Conservation (phyloP, 164 flowering plant genomes). For the Protea cynaroides region DNA sequence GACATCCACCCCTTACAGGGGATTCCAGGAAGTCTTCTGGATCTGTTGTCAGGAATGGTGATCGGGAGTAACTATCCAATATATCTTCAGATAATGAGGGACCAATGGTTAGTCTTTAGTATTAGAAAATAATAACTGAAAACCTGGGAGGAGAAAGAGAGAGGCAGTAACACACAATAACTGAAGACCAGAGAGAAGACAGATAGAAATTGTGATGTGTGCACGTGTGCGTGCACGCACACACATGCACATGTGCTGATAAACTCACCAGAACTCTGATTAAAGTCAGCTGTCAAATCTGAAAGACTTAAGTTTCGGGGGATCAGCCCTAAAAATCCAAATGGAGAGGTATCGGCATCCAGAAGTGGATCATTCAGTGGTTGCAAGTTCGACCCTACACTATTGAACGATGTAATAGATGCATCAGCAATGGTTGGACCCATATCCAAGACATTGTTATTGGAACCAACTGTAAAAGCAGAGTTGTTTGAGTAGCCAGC, state of each 20-base stretch:
- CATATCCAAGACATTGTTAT: constrained; percentile 45
- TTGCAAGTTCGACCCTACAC: constrained; percentile 47
- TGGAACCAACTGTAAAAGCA: constrained; percentile 41
- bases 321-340: constrained; percentile 69
- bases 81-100: constrained; percentile 41
- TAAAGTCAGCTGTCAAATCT: constrained; percentile 71
- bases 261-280: constrained; percentile 69
- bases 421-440: constrained; percentile 50
- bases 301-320: constrained; percentile 87
- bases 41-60: constrained; percentile 58
- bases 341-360: constrained; percentile 51
- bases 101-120: constrained; percentile 4
- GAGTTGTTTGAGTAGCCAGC: constrained; percentile 47
- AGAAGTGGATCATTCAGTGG: constrained; percentile 37
- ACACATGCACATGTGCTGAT: too few species aligned
- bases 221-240: too few species aligned
- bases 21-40: constrained; percentile 49
- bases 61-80: constrained; percentile 62
- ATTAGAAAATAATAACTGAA: constrained; percentile 1
- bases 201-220: too few species aligned
- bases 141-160: constrained; percentile 4
- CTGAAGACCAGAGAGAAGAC: too few species aligned
- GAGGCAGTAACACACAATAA: neutral
- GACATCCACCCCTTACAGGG: constrained; percentile 44
- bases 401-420: constrained; percentile 45